Conservation (phyloP, 2,329 filamentous ascomycete species). For the Xylaria arbuscula region DNA sequence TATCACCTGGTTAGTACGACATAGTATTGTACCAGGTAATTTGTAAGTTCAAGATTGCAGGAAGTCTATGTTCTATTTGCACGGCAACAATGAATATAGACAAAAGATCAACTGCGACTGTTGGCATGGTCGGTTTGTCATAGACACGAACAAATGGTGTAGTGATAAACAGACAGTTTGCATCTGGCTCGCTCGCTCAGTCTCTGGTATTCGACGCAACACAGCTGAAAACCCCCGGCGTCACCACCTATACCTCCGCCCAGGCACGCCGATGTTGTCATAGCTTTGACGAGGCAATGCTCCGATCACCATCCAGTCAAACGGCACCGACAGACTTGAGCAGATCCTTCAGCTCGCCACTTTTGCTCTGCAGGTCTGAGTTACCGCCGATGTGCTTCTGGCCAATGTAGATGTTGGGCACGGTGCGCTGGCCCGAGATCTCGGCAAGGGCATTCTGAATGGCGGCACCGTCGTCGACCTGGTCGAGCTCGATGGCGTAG, state of each 20-base stretch:
- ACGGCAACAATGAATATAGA: conserved; percentile 4
- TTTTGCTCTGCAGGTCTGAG: conserved; percentile 79
- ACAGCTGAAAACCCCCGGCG: neutral
- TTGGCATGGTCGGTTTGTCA: neutral
- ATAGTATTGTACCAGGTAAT: neutral
- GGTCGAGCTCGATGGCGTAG: conserved; percentile 83
- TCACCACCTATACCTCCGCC: neutral
- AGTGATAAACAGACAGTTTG: neutral
- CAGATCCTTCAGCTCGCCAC: conserved; percentile 73
- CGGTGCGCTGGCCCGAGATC: conserved; percentile 85
- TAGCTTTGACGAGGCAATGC: conserved; percentile 25
- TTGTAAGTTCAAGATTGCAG: neutral
- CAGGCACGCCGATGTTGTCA: conserved; percentile 8
- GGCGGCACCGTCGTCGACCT: conserved; percentile 80
- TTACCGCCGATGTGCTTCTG: conserved; percentile 96
- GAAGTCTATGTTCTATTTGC: conserved; percentile 28
- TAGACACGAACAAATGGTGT: neutral
- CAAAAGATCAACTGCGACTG: neutral
- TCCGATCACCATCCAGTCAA: conserved; percentile 53
- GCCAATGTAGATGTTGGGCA: conserved; percentile 95
- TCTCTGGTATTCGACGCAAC: conserved; percentile 2
- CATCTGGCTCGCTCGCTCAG: neutral
- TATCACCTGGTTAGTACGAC: no score
- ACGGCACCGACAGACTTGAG: conserved; percentile 73
- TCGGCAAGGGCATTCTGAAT: conserved; percentile 86